A percentile compares a stretch with the other conserved stretches of the same genome.
Conservation (phyloP, 2,329 filamentous ascomycete genomes). For the Trichoderma sp. region DNA sequence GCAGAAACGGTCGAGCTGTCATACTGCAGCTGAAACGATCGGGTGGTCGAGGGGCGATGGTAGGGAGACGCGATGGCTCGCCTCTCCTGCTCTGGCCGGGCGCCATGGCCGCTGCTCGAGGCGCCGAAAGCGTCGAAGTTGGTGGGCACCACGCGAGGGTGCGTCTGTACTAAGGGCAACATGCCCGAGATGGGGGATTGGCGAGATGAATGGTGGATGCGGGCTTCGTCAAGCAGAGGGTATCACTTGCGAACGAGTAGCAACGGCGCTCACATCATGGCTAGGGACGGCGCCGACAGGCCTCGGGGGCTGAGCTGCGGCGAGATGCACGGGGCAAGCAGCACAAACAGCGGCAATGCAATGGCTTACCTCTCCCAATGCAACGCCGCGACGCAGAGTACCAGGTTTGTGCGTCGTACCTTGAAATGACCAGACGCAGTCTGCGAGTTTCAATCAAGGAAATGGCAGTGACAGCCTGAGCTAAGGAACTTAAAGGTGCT, state of each 20-base stretch:
- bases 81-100: slow-evolving; percentile 30
- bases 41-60: slow-evolving; percentile 38
- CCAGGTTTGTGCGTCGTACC: slow-evolving; percentile 17
- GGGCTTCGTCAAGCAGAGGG: slow-evolving; percentile 34
- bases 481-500: slow-evolving; percentile 18
- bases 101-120: slow-evolving; percentile 28
- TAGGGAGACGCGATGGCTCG: slow-evolving; percentile 33
- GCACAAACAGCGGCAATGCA: slow-evolving; percentile 27
- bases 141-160: slow-evolving; percentile 51
- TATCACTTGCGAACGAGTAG: slow-evolving; percentile 32
- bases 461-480: slow-evolving; percentile 22
- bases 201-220: slow-evolving; percentile 21
- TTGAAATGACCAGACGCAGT: slow-evolving; percentile 13
- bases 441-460: slow-evolving; percentile 14
- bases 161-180: slow-evolving; percentile 55
- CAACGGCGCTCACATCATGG: slow-evolving; percentile 46
- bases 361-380: slow-evolving; percentile 6
- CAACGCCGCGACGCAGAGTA: slow-evolving; percentile 13
- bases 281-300: slow-evolving; percentile 40
- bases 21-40: slow-evolving; percentile 36
- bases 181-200: slow-evolving; percentile 38
- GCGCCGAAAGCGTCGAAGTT: slow-evolving; percentile 42
- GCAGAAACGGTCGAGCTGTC: slow-evolving; percentile 26
- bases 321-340: slow-evolving; percentile 30
- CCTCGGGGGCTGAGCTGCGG: slow-evolving; percentile 43